Conservation (phyloP, 805 yeast species). For the Teunomyces lycoperdinae region DNA sequence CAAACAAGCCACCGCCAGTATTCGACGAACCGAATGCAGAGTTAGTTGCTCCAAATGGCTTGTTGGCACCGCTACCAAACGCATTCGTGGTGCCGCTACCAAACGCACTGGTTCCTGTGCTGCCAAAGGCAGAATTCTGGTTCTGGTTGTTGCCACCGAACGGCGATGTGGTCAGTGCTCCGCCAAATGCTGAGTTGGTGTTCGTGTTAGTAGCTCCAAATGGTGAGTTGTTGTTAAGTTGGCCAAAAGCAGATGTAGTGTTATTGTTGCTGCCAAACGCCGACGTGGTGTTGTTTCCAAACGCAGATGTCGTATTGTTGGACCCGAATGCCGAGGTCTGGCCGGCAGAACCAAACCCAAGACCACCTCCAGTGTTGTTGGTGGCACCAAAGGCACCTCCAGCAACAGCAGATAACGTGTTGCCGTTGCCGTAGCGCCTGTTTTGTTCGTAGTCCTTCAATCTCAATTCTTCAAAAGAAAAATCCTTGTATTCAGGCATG, state of each 20-base stretch:
- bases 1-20: constrained; percentile 35
- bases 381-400: constrained; percentile 28
- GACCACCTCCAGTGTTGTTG: constrained; percentile 7
- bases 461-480: constrained; percentile 84
- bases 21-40: constrained; percentile 14
- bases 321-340: constrained; percentile 14
- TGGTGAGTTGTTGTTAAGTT: constrained; percentile 13
- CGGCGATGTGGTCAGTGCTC: constrained; percentile 24
- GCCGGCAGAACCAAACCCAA: constrained; percentile 27
- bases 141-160: constrained; percentile 23
- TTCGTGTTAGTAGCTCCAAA: constrained; percentile 17
- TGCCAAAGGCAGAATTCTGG: constrained; percentile 16
- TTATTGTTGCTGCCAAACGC: constrained; percentile 15
- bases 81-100: neutral
- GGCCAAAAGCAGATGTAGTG: constrained; percentile 23
- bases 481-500: constrained; percentile 88
- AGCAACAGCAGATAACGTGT: constrained; percentile 7
- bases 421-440: constrained; percentile 54
- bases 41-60: constrained; percentile 9
- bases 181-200: constrained; percentile 26
- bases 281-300: constrained; percentile 18
- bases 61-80: constrained; percentile 16
- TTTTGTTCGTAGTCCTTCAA: constrained; percentile 80
- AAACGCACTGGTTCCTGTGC: constrained; percentile 12
- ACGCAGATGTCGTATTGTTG: constrained; percentile 19